Evolutionary conservation across 1,139 yeast species (phyloP).

Genomic region (Debaryomyces singareniensis): DNA sequence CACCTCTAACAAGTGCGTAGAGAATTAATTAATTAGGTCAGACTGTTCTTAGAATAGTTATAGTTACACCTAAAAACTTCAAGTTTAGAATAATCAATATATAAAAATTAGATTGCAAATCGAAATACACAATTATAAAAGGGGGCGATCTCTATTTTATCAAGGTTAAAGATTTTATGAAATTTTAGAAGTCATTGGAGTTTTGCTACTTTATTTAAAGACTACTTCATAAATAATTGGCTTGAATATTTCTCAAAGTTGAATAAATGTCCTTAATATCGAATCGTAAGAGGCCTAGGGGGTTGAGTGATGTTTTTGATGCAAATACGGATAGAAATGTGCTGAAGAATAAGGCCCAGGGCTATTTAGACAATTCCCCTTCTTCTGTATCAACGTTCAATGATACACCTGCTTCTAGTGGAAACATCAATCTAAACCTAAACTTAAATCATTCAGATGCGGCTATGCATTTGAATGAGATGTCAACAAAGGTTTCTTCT

Average conservation of each 20-base stretch:
- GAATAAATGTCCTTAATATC: conserved; percentile 30
- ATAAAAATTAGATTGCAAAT: no score
- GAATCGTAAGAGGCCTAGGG: conserved; percentile 43
- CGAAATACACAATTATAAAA: no score
- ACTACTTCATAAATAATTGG: no score
- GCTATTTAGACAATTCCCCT: conserved; percentile 5
- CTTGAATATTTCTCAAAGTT: no score
- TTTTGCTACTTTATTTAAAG: no score
- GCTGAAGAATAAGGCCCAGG: conserved; percentile 2
- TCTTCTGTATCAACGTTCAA: conserved; percentile 6
- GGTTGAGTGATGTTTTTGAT: conserved; percentile 38
- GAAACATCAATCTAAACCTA: conserved; percentile 3
- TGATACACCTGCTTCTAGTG: conserved; percentile 5
- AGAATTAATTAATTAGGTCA: no score
- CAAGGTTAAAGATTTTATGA: no score
- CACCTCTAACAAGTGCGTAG: no score
- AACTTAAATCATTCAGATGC: conserved; percentile 6
- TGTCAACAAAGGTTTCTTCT: conserved; percentile 2
- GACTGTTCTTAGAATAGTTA: no score
- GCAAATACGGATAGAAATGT: conserved; percentile 7
- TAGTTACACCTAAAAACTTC: no score
- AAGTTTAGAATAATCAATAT: no score
- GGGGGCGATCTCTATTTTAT: no score
- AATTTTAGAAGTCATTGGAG: neutral
- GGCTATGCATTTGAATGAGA: conserved; percentile 7